phyloP scores from a whole-genome alignment of 345 rosid genomes.

The Brassica rapa region DNA sequence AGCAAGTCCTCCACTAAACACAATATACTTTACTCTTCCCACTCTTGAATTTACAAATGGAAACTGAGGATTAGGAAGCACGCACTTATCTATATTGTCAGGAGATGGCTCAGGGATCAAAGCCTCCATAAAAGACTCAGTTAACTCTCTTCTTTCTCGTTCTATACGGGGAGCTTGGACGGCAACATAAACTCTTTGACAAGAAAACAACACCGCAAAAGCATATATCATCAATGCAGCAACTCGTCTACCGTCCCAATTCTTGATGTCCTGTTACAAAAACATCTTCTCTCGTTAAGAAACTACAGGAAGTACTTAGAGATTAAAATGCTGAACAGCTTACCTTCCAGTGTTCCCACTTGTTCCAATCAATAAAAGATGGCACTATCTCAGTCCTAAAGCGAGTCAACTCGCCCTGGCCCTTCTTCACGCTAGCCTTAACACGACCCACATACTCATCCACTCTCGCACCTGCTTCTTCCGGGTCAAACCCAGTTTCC shows the following conservation, averaged over 20 bases:
- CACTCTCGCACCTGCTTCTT: constrained; percentile 45
- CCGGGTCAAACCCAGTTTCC: constrained; percentile 72
- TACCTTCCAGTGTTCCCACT: constrained; percentile 90
- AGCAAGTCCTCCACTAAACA: constrained; percentile 25
- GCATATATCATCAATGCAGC: constrained; percentile 63
- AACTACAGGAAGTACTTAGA: background rate
- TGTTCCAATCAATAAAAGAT: constrained; percentile 67
- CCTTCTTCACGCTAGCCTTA: constrained; percentile 45
- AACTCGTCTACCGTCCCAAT: constrained; percentile 72
- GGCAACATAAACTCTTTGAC: constrained; percentile 62
- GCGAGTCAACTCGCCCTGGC: constrained; percentile 50
- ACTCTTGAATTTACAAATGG: constrained; percentile 18
- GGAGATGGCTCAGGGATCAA: constrained; percentile 95
- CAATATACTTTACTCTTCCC: constrained; percentile 4
- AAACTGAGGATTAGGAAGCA: constrained; percentile 13
- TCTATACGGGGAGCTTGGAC: constrained; percentile 65
- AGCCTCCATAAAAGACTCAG: constrained; percentile 95
- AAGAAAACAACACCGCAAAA: constrained; percentile 55
- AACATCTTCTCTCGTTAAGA: constrained; percentile 7
- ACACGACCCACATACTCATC: constrained; percentile 47
- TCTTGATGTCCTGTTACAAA: constrained; percentile 70
- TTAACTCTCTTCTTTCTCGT: constrained; percentile 65
- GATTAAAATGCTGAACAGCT: constrained; percentile 1
- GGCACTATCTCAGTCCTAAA: constrained; percentile 59
- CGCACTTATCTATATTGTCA: constrained; percentile 66